Base-by-base conservation (phyloP, 495 filamentous ascomycete species). In the Penicillium macrosclerotiorum region DNA sequence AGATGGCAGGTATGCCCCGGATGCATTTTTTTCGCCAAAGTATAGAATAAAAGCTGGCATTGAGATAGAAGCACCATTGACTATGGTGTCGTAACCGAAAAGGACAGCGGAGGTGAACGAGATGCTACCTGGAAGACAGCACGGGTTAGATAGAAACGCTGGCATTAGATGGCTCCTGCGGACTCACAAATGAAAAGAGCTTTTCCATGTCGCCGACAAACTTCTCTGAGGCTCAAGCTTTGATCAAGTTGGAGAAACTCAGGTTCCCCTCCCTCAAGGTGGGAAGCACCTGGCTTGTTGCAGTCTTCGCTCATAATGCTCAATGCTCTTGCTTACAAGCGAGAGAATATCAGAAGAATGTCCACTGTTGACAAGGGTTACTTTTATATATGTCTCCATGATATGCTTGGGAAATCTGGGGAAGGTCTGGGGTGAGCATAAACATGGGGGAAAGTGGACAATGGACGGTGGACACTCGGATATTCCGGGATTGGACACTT, bases 1-100 rank as follows among this genome's bases (percentile, higher is more conserved):
- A 1, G 57, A 60, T 19, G 52, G 47, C 8, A 64, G 38, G 42
- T 60, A 64, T 8, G 47, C 17, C 0, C 33, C 33, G 6, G 53
- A 37, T 13, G 51, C 18, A 39, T 58, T 31, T 16, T 40, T 29
- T 12, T 47, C 49, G 4, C 57, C 60, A 26, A 58, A 64, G 20
- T 60, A 64, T 5, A 64, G 19, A 8, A 57, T 43, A 30, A 64
- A 64, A 5, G 57, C 49, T 11, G 60, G 60, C 50, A 64, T 52
- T 4, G 54, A 51, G 6, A 60, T 39, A 0, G 48, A 55, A 13
- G 57, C 54, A 3, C 43, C 41, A 37, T 64, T 64, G 1, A 55
- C 53, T 25, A 64, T 55, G 24, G 51, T 58, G 25, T 49, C 47
- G 18, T 42, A 49, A n/a, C 47, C 47, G 39, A 49, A 49, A 24